A percentile compares a stretch with the other conserved stretches of the same genome.
These are phyloP conservation scores for Mucor irregularis DNA, from an alignment of 371 early-diverging fungal species.

Conservation along the genomic window DNA sequence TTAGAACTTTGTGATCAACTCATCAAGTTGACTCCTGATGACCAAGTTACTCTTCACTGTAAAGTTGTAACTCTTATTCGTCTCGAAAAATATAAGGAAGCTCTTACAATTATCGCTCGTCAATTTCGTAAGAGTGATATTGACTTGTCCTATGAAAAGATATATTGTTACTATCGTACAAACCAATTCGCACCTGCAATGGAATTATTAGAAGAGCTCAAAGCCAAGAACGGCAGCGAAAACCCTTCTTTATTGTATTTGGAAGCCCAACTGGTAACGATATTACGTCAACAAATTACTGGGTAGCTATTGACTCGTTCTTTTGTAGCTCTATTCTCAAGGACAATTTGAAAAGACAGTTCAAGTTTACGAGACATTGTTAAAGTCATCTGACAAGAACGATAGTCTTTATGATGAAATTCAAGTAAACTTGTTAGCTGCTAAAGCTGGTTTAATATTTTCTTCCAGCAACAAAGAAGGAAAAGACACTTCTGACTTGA, in stretches of 20 bases:
- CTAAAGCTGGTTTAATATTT: constrained; percentile 61
- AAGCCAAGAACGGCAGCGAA: constrained; percentile 24
- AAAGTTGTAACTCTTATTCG: constrained; percentile 70
- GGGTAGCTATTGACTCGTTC: too few species aligned
- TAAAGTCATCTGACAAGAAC: constrained; percentile 42
- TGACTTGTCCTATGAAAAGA: constrained; percentile 61
- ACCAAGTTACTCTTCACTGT: constrained; percentile 59
- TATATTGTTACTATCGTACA: constrained; percentile 76
- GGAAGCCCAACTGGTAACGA: constrained; percentile 70
- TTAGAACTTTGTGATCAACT: constrained; percentile 45
- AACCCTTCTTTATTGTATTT: constrained; percentile 52
- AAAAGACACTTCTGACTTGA: constrained; percentile 18
- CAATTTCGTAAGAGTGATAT: constrained; percentile 41
- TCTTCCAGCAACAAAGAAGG: constrained; percentile 29
- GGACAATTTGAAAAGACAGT: constrained; percentile 45
- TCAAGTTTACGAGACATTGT: constrained; percentile 47
- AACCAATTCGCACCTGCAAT: constrained; percentile 62
- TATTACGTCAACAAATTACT: neutral
- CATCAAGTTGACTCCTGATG: constrained; percentile 48
- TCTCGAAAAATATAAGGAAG: constrained; percentile 68
- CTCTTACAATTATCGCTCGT: constrained; percentile 55
- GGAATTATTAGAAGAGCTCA: constrained; percentile 42
- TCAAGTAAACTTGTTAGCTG: constrained; percentile 64
- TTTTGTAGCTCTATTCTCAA: constrained; percentile 44
- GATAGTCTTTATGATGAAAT: constrained; percentile 38